These are phyloP conservation scores for Lycium ferocissimum DNA, from an alignment of 257 asterid species.

Conservation along the genomic window DNA sequence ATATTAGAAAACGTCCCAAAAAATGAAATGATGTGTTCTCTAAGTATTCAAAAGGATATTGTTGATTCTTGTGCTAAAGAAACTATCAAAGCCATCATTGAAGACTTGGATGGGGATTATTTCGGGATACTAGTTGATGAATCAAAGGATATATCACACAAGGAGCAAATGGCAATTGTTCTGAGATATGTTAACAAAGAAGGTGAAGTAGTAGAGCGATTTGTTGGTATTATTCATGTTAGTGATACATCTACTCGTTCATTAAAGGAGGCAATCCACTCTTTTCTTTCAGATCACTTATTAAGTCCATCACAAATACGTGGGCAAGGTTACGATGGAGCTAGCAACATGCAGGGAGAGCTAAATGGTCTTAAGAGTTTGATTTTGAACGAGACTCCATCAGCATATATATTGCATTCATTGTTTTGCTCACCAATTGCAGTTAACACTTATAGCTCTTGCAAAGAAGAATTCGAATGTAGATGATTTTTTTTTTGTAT, in stretches of 20 bases:
- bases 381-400: neutral
- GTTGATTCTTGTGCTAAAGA: neutral
- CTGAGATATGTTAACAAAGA: neutral
- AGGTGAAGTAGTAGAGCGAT: neutral
- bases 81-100: neutral
- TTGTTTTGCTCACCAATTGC: constrained; percentile 19
- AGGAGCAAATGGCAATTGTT: constrained; percentile 7
- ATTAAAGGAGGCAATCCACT: neutral
- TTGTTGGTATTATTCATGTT: constrained; percentile 18
- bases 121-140: constrained; percentile 14
- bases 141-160: neutral
- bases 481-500: neutral
- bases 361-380: neutral
- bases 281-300: neutral
- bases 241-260: neutral
- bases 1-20: neutral
- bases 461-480: neutral
- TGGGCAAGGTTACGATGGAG: constrained; percentile 28
- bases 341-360: neutral
- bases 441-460: neutral
- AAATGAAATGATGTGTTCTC: constrained; percentile 20
- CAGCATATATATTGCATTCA: constrained; percentile 12
- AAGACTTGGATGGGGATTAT: neutral
- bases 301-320: neutral
- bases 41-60: constrained; percentile 24